Conservation (phyloP, 805 yeast genomes). For the Lipomyces starkeyi region DNA sequence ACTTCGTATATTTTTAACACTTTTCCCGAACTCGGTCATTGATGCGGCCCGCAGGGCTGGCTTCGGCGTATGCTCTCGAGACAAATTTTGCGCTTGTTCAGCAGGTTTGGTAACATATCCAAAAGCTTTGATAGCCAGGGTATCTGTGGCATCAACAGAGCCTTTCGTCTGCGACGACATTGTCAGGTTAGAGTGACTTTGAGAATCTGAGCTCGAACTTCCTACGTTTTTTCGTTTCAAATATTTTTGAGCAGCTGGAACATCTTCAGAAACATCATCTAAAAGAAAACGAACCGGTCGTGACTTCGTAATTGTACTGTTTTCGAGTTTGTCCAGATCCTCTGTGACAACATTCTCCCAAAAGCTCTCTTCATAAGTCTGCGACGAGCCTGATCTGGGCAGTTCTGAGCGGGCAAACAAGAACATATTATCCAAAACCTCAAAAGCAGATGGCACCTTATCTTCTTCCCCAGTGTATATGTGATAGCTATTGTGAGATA, state of each 20-base stretch:
- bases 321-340: constrained; percentile 15
- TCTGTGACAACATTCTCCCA: constrained; percentile 21
- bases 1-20: constrained; percentile 4
- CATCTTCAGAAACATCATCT: constrained; percentile 90
- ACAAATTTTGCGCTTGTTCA: background rate
- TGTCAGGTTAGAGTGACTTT: background rate
- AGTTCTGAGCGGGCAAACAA: background rate
- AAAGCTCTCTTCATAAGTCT: constrained; percentile 21
- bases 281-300: constrained; percentile 20
- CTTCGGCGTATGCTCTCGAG: background rate
- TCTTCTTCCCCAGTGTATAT: background rate
- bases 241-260: constrained; percentile 92
- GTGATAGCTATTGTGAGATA: background rate
- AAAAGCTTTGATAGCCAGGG: constrained; percentile 11
- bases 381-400: background rate
- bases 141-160: background rate
- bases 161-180: background rate
- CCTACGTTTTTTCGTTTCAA: constrained; percentile 49
- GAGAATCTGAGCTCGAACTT: constrained; percentile 22
- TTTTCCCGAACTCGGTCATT: constrained; percentile 12
- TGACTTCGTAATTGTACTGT: constrained; percentile 44
- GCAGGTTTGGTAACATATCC: constrained; percentile 12
- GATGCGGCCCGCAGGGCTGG: background rate
- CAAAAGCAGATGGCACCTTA: constrained; percentile 16
- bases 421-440: constrained; percentile 17